Evolutionary conservation across 352 stramenopile genomes (phyloP).

Genomic region (Phytophthora chlamydospora): DNA sequence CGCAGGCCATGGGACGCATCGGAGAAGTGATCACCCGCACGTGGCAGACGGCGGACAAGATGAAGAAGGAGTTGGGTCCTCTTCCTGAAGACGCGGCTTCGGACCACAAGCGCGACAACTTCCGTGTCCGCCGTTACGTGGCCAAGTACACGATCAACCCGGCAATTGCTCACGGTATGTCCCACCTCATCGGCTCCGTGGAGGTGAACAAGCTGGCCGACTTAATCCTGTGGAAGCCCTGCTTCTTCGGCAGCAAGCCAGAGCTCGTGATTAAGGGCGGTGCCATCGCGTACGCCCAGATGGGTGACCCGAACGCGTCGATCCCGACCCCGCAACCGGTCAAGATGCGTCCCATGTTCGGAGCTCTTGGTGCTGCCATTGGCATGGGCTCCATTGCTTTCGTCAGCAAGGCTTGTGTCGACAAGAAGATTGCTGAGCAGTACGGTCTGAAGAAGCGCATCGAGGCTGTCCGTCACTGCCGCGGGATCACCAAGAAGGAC

Average conservation of each 20-base stretch:
- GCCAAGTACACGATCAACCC: conserved; percentile 99
- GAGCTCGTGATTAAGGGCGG: conserved; percentile 98
- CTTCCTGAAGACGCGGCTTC: conserved; percentile 85
- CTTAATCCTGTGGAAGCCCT: conserved; percentile 95
- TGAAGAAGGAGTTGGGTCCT: conserved; percentile 93
- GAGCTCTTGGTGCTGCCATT: conserved; percentile 65
- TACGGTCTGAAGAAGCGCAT: conserved; percentile 92
- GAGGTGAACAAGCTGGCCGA: conserved; percentile 95
- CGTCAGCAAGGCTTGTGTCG: conserved; percentile 86
- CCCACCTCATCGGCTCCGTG: conserved; percentile 94
- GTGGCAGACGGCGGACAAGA: conserved; percentile 99
- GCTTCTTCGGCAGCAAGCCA: conserved; percentile 95
- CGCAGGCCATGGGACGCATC: conserved; percentile 97
- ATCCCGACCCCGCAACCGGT: conserved; percentile 97
- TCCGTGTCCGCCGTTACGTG: conserved; percentile 95
- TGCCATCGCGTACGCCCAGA: conserved; percentile 94
- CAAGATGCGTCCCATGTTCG: conserved; percentile 96
- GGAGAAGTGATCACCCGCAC: conserved; percentile 97
- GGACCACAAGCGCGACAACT: conserved; percentile 90
- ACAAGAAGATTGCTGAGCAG: conserved; percentile 60
- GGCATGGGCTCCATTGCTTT: conserved; percentile 87
- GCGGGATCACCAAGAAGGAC: conserved; percentile 93
- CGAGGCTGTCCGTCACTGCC: conserved; percentile 82
- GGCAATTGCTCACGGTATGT: conserved; percentile 96
- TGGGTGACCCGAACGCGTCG: conserved; percentile 97